phyloP scores from a whole-genome alignment of 2,329 filamentous ascomycete genomes.

The Fusarium poae region DNA sequence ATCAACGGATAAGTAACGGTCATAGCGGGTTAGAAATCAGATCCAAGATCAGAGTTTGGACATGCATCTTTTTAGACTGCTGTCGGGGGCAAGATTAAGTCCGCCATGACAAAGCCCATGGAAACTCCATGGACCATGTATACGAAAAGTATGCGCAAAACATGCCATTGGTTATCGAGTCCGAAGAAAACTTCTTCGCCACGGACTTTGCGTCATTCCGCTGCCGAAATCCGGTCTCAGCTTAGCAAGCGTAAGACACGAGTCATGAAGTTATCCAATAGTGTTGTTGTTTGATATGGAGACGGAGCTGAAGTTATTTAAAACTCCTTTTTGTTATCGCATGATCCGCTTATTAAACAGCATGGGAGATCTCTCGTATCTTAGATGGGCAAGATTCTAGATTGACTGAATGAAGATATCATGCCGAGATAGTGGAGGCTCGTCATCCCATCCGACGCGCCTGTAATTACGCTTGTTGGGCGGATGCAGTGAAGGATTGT shows the following conservation, averaged over 20 bases:
- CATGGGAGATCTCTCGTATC: constrained; percentile 31
- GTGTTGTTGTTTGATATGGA: not conserved
- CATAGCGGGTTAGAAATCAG: not conserved
- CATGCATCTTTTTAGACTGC: not conserved
- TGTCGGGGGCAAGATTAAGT: not conserved
- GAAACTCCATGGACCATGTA: constrained; percentile 14
- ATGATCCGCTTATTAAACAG: constrained; percentile 30
- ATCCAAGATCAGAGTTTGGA: not conserved
- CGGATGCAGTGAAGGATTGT: not conserved
- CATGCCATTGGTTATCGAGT: not conserved
- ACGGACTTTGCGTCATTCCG: constrained; percentile 23
- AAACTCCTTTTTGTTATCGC: constrained; percentile 20
- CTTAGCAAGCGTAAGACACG: constrained; percentile 15
- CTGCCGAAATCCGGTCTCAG: constrained; percentile 23
- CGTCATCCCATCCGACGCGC: not conserved
- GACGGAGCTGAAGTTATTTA: constrained; percentile 18
- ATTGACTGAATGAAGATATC: not conserved
- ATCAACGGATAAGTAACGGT: not conserved
- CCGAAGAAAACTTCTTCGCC: not conserved
- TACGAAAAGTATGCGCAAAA: constrained; percentile 25
- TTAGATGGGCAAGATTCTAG: constrained; percentile 17
- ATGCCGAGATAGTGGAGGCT: constrained; percentile 15
- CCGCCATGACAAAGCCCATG: not conserved
- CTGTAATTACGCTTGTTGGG: constrained; percentile 2
- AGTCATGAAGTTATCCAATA: not conserved